Evolutionary conservation across 495 filamentous ascomycete genomes (phyloP).

Genomic region (Aspergillus funiculosus): DNA sequence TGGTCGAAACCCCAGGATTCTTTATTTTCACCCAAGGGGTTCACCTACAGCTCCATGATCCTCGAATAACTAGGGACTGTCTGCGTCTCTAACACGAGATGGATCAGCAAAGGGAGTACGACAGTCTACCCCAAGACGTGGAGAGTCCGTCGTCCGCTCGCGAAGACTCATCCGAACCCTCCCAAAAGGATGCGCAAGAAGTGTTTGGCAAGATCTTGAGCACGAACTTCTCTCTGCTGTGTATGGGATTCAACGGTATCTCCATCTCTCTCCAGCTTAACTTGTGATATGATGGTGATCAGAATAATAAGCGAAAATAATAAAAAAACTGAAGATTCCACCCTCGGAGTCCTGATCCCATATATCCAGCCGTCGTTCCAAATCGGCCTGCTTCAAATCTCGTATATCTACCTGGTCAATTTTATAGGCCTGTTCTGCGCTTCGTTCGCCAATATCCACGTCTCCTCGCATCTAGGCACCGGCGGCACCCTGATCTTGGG

Average conservation of each 20-base stretch:
- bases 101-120: slow-evolving; percentile 10
- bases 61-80: too few relatives aligned
- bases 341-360: slow-evolving; percentile 46
- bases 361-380: slow-evolving; percentile 45
- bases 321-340: slow-evolving; percentile 33
- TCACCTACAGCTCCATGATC: neutral
- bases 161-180: neutral
- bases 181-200: slow-evolving; percentile 14
- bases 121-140: neutral
- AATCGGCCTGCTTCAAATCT: slow-evolving; percentile 43
- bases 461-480: slow-evolving; percentile 37
- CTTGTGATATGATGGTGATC: neutral
- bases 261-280: neutral
- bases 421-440: slow-evolving; percentile 46
- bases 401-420: slow-evolving; percentile 40
- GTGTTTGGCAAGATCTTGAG: slow-evolving; percentile 38
- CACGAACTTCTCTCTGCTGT: slow-evolving; percentile 48
- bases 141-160: neutral
- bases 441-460: slow-evolving; percentile 42
- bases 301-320: slow-evolving; percentile 1
- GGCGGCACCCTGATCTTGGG: slow-evolving; percentile 47
- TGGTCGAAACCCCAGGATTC: too few relatives aligned
- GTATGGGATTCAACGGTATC: slow-evolving; percentile 43
- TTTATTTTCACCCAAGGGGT: too few relatives aligned
- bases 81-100: neutral